These are phyloP conservation scores for Celoporthe dispersa DNA, from an alignment of 2,329 filamentous ascomycete genomes.

Conservation along the genomic window DNA sequence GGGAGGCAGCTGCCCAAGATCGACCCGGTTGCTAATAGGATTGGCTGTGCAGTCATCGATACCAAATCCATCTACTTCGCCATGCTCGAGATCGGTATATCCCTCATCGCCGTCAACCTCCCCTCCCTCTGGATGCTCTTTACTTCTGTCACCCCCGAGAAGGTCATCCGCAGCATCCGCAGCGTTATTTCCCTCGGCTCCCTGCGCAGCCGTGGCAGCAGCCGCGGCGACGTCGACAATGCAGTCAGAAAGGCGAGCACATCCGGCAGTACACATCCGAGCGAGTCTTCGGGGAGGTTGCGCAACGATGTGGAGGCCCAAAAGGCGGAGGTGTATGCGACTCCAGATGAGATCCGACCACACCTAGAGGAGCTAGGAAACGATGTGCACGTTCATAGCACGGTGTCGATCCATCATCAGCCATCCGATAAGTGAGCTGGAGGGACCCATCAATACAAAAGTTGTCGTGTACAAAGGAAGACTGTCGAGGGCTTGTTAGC, in stretches of 20 bases:
- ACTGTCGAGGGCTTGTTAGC: not conserved
- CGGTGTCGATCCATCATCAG: not conserved
- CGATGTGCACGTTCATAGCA: not conserved
- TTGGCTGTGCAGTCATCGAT: slow-evolving; percentile 4
- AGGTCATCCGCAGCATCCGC: slow-evolving; percentile 26
- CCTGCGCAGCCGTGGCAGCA: slow-evolving; percentile 16
- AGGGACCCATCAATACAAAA: not conserved
- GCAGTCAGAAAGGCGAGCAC: not conserved
- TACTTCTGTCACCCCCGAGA: slow-evolving; percentile 23
- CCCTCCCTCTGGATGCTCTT: slow-evolving; percentile 30
- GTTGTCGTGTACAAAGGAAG: not conserved
- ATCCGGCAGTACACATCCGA: not conserved
- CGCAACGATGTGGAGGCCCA: not conserved
- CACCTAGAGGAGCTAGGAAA: not conserved
- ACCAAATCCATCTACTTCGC: slow-evolving; percentile 25
- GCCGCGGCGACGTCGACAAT: not conserved
- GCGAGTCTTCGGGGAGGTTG: not conserved
- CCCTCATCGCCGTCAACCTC: slow-evolving; percentile 25
- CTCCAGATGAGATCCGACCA: not conserved
- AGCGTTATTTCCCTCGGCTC: slow-evolving; percentile 28
- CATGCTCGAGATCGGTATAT: slow-evolving; percentile 26
- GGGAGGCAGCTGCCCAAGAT: not conserved
- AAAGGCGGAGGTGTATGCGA: not conserved
- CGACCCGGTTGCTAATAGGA: too few relatives aligned
- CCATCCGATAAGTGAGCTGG: not conserved